Conservation (phyloP, 768 basidiomycete species). For the Austroboletus eburneus region DNA sequence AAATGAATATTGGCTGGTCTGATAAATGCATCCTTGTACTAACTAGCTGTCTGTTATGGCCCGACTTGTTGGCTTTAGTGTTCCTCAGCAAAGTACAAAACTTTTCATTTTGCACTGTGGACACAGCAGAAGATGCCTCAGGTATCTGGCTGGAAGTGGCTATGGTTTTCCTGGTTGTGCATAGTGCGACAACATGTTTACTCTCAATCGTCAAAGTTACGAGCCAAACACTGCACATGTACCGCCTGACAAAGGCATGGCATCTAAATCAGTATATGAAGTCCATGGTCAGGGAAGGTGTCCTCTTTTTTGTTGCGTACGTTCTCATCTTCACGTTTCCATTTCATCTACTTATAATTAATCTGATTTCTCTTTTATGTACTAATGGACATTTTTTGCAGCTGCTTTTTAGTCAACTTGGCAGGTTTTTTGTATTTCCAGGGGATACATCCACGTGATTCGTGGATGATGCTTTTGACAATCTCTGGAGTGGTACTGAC, state of each 20-base stretch:
- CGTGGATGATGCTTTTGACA: too few relatives aligned
- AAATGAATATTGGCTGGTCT: too few relatives aligned
- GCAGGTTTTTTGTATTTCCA: too few relatives aligned
- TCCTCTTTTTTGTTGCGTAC: background rate
- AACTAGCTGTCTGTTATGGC: background rate
- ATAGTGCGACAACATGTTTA: background rate
- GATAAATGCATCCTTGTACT: background rate
- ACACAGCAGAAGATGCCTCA: background rate
- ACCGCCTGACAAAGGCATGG: background rate
- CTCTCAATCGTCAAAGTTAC: background rate
- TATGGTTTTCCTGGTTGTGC: background rate
- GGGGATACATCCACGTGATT: too few relatives aligned
- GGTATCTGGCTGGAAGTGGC: background rate
- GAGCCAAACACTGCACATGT: background rate
- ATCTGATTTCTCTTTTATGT: too few relatives aligned
- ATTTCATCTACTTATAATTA: background rate
- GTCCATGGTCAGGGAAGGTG: background rate
- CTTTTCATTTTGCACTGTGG: background rate
- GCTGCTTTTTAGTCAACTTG: too few relatives aligned
- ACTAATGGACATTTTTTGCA: too few relatives aligned
- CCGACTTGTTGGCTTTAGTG: too few relatives aligned
- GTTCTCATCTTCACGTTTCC: too few relatives aligned
- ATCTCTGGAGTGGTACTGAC: too few relatives aligned
- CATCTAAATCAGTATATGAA: background rate
- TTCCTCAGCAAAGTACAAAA: background rate